Evolutionary conservation across 257 asterid species (phyloP).

Genomic region (Solanum paucissectum): DNA sequence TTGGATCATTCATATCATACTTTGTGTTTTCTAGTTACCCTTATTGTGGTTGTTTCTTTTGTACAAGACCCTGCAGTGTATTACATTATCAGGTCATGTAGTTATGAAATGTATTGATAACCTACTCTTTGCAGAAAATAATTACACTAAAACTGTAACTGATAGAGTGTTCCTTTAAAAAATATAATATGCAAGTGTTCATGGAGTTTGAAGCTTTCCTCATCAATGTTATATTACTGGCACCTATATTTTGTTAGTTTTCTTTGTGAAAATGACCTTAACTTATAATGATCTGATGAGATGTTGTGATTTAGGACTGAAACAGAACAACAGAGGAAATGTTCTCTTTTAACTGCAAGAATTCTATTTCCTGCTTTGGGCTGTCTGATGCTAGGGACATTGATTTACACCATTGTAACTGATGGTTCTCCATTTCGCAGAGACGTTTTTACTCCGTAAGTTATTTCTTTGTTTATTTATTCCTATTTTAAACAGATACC

Average conservation of each 20-base stretch:
- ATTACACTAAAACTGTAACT: background rate
- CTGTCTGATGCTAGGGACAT: conserved; percentile 59
- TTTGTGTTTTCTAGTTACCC: background rate
- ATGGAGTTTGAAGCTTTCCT: background rate
- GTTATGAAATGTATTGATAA: background rate
- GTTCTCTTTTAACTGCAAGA: conserved; percentile 44
- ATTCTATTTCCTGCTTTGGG: conserved; percentile 52
- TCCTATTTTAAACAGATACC: background rate
- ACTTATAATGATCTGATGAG: background rate
- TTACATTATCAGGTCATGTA: background rate
- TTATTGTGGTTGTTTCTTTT: background rate
- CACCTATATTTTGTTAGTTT: background rate
- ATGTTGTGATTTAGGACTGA: conserved; percentile 25
- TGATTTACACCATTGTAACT: conserved; percentile 45
- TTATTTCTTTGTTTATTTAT: background rate
- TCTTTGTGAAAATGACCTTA: background rate
- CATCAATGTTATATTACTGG: background rate
- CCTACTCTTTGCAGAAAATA: background rate
- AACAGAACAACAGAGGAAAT: conserved; percentile 29
- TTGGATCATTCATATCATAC: background rate
- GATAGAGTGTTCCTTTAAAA: background rate
- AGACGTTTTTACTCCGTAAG: conserved; percentile 67
- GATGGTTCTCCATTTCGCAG: conserved; percentile 79
- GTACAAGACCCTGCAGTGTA: background rate
- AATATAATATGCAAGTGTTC: background rate